Percentiles rank a stretch among this genome's conserved stretches.
phyloP scores from a whole-genome alignment of 164 flowering plant species.

The Buxus sempervirens region DNA sequence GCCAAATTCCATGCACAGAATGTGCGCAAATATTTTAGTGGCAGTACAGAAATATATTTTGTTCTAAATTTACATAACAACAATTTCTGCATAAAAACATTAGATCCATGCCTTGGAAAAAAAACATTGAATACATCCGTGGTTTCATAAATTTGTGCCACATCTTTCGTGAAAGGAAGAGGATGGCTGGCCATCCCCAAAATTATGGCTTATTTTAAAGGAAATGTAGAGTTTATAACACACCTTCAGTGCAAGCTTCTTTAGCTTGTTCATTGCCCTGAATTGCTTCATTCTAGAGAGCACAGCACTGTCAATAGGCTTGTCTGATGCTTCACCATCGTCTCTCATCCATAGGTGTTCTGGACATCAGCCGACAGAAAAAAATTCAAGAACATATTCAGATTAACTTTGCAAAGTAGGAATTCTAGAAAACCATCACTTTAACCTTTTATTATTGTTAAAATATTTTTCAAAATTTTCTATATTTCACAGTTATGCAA shows the following conservation, averaged over 20 bases:
- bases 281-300: slow-evolving; percentile 93
- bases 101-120: too few species aligned
- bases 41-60: too few species aligned
- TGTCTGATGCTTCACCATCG: slow-evolving; percentile 89
- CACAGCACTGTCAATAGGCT: slow-evolving; percentile 88
- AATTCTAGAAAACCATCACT: too few species aligned
- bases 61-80: too few species aligned
- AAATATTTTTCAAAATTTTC: neutral
- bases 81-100: neutral
- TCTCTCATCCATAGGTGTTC: slow-evolving; percentile 95
- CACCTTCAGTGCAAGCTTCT: slow-evolving; percentile 90
- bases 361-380: slow-evolving; percentile 19
- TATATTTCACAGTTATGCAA: neutral
- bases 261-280: slow-evolving; percentile 95
- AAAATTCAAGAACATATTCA: neutral
- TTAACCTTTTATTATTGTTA: neutral
- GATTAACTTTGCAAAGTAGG: neutral
- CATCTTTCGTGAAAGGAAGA: too few species aligned
- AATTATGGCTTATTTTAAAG: too few species aligned
- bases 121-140: too few species aligned
- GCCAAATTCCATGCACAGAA: neutral
- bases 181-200: too few species aligned
- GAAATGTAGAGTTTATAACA: neutral
- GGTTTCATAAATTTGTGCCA: too few species aligned
- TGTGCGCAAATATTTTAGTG: neutral